Percentiles rank a stretch among this genome's conserved stretches.
These are phyloP conservation scores for Trichoderma reesei DNA, from an alignment of 495 filamentous ascomycete species.

Conservation along the genomic window DNA sequence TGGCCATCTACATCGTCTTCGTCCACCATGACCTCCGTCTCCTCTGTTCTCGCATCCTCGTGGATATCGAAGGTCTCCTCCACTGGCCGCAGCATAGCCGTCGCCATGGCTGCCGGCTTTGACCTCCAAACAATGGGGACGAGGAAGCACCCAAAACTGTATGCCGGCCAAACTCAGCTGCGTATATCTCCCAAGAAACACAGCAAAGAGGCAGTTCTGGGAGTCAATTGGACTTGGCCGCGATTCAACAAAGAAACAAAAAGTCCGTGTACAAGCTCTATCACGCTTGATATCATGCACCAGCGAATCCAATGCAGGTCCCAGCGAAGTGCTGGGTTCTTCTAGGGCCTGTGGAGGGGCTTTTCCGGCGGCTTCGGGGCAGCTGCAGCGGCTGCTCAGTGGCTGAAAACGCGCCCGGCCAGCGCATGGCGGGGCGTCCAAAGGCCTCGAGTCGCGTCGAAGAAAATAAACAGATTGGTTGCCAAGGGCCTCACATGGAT, in stretches of 20 bases:
- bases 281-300: not conserved
- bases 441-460: slow-evolving; percentile 8
- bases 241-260: not conserved
- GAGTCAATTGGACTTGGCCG: not conserved
- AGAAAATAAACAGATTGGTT: slow-evolving; percentile 23
- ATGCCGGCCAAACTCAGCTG: not conserved
- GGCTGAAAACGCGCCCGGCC: not conserved
- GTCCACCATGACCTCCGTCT: slow-evolving; percentile 24
- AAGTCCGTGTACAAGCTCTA: too few relatives aligned
- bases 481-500: not conserved
- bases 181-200: not conserved
- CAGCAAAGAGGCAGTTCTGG: not conserved
- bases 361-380: not conserved
- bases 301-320: not conserved
- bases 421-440: not conserved
- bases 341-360: not conserved
- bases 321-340: not conserved
- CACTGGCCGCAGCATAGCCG: not conserved
- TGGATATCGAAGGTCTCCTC: slow-evolving; percentile 33
- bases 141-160: not conserved
- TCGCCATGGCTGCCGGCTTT: slow-evolving; percentile 7
- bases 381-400: not conserved
- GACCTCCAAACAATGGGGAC: not conserved
- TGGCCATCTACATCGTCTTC: slow-evolving; percentile 20
- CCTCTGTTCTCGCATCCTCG: slow-evolving; percentile 28